A percentile compares a stretch with the other conserved stretches of the same genome.
These are phyloP conservation scores for Circinella umbellata DNA, from an alignment of 371 early-diverging fungal genomes.

Conservation along the genomic window DNA sequence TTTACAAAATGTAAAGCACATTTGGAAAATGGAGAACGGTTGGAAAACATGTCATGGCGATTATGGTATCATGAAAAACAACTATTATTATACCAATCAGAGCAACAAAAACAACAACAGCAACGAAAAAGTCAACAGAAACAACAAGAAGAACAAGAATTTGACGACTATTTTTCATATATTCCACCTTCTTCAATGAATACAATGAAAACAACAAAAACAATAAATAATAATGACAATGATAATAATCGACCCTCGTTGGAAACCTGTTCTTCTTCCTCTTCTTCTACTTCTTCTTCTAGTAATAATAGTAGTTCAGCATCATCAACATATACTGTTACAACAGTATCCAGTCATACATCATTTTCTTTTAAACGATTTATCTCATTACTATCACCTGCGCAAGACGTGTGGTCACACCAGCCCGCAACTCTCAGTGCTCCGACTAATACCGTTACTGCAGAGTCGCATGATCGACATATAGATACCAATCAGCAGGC, in stretches of 20 bases:
- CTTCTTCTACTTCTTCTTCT: neutral
- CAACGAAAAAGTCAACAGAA: neutral
- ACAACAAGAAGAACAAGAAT: conserved; percentile 11
- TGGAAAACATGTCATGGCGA: conserved; percentile 57
- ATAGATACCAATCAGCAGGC: conserved; percentile 19
- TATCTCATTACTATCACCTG: conserved; percentile 28
- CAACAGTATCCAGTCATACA: conserved; percentile 6
- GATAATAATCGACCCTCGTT: conserved; percentile 6
- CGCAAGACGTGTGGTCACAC: conserved; percentile 29
- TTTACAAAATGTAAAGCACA: conserved; percentile 54
- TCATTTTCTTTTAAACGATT: conserved; percentile 22
- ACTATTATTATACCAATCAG: neutral
- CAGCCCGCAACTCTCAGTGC: conserved; percentile 10
- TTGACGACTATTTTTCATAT: conserved; percentile 22
- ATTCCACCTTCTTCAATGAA: conserved; percentile 10
- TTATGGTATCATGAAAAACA: conserved; percentile 31
- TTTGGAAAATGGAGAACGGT: conserved; percentile 48
- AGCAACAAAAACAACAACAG: too few species aligned
- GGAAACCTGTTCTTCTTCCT: conserved; percentile 5
- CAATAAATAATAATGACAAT: neutral
- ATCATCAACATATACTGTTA: neutral
- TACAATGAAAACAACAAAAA: neutral
- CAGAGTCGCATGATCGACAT: conserved; percentile 19
- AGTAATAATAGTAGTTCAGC: neutral
- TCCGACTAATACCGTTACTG: conserved; percentile 16